Evolutionary conservation across 306 rosid species (phyloP), one percentile per base, ranked within the genome.

Genomic region (Medicago truncatula): DNA sequence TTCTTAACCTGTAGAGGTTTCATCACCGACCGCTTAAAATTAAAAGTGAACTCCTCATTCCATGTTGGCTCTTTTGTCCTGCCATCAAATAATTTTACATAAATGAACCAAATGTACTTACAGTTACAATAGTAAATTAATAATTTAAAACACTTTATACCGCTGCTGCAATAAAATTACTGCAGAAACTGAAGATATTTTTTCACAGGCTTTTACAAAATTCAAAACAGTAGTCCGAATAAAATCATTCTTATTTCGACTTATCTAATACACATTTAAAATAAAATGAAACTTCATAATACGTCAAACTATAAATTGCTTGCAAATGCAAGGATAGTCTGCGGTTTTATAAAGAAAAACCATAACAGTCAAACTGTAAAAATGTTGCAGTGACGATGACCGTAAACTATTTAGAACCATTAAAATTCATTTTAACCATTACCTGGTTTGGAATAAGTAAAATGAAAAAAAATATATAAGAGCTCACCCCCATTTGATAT

Each of bases 61-160:
- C 98, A 95, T 16, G 91, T 89, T 61, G 97, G 97, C 61, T 89
- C 90, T 76, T 81, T 95, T 47, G 82, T 88, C 90, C 98, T 92
- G 87, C 66, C 78, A 84, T 13, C 47, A 84, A 54, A 59, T 78
- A 70, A 83, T 79, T 72, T 71, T 23, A 67, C 64, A 73, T 12
- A 46, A 38, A 59, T 53, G 66, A 59, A 75, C 49, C 49, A 71
- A 76, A 71, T 75, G 40, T 12, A 53, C 15, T 17, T 12, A 76
- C 13, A 18, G 20, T 31, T 74, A 62, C 14, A 53, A 36, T 52
- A 16, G 67, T 70, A 59, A 77, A 60, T 28, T 61, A 36, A 36
- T 23, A 58, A 58, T 52, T 61, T 15, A 14, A 53, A 81, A 73
- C 66, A 65, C 64, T 74, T 66, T 62, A 52, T 16, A 50, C 14